Percentiles rank a stretch among this genome's conserved stretches.
Conservation (phyloP, 2,329 filamentous ascomycete species). For the Leptodontidium sp. region DNA sequence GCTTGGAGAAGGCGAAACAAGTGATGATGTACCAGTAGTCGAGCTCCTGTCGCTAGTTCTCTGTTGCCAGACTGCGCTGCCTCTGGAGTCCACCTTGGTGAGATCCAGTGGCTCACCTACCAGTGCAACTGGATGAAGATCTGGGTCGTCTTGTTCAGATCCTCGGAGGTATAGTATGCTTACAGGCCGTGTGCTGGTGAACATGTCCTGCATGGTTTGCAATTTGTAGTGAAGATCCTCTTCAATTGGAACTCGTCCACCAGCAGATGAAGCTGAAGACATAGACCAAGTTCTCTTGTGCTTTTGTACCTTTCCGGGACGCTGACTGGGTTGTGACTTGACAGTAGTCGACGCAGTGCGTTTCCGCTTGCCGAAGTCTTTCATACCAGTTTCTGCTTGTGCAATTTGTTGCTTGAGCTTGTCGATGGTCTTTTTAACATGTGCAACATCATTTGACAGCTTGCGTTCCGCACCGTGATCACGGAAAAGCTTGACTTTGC, state of each 20-base stretch:
- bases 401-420: conserved; percentile 94
- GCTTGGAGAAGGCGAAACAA: conserved; percentile 73
- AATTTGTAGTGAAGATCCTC: conserved; percentile 84
- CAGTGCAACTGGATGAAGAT: conserved; percentile 78
- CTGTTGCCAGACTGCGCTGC: conserved; percentile 50
- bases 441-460: conserved; percentile 90
- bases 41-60: conserved; percentile 62
- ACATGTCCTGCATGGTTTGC: conserved; percentile 85
- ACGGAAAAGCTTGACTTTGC: conserved; percentile 96
- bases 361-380: conserved; percentile 73
- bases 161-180: conserved; percentile 82
- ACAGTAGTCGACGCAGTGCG: conserved; percentile 56
- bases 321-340: conserved; percentile 55
- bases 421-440: conserved; percentile 96
- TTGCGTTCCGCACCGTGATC: conserved; percentile 97
- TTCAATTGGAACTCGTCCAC: conserved; percentile 64
- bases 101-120: conserved; percentile 72
- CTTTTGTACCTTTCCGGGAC: conserved; percentile 85
- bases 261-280: conserved; percentile 76
- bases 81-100: conserved; percentile 54
- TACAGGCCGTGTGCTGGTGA: conserved; percentile 80
- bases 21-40: conserved; percentile 64
- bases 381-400: conserved; percentile 74
- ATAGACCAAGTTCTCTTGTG: conserved; percentile 97
- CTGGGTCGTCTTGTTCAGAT: conserved; percentile 80